Evolutionary conservation across 1,139 yeast genomes (phyloP).

Genomic region (Groenewaldozyma sp.): DNA sequence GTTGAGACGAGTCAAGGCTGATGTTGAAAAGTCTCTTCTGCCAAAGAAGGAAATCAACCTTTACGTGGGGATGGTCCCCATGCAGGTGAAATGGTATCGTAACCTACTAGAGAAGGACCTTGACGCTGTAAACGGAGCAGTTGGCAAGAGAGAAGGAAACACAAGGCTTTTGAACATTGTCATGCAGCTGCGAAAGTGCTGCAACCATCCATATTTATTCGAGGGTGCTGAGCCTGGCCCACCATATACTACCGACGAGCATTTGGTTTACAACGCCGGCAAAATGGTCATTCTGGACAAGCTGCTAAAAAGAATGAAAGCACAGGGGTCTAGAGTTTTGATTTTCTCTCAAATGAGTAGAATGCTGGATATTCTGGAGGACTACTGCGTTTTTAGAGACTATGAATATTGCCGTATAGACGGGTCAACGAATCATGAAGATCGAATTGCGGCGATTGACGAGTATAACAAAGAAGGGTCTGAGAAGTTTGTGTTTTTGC

Average conservation of each 20-base stretch:
- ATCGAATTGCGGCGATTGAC: constrained; percentile 86
- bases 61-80: constrained; percentile 89
- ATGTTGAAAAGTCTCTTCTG: constrained; percentile 81
- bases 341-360: constrained; percentile 96
- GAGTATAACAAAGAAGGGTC: constrained; percentile 80
- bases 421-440: constrained; percentile 93
- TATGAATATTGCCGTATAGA: constrained; percentile 89
- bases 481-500: constrained; percentile 71
- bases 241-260: constrained; percentile 94
- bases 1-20: constrained; percentile 81
- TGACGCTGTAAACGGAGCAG: constrained; percentile 92
- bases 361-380: constrained; percentile 83
- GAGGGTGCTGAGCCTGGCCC: constrained; percentile 99
- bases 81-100: constrained; percentile 92
- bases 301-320: constrained; percentile 59
- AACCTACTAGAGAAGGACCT: constrained; percentile 84
- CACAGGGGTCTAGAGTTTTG: constrained; percentile 79
- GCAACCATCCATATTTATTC: constrained; percentile 92
- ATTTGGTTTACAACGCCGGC: constrained; percentile 78
- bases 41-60: constrained; percentile 87
- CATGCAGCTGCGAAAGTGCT: constrained; percentile 93
- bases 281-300: constrained; percentile 86
- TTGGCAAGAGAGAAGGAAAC: constrained; percentile 86
- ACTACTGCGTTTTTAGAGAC: constrained; percentile 79
- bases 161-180: constrained; percentile 86